Evolutionary conservation across 345 rosid species (phyloP).

Genomic region (Euphorbia peplus): DNA sequence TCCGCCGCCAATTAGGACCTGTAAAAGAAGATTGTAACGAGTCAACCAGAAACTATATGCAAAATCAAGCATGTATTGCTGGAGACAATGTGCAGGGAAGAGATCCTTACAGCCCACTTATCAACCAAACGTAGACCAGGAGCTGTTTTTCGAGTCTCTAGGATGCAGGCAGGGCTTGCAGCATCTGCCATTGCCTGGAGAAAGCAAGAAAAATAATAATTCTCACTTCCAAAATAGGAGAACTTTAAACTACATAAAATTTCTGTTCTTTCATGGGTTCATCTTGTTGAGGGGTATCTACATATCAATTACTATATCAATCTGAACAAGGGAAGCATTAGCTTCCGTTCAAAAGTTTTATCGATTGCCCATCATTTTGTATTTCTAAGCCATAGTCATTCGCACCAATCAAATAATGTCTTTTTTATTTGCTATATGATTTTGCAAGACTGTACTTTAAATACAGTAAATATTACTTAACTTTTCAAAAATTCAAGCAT

Average conservation of each 20-base stretch:
- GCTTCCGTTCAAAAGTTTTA: not conserved
- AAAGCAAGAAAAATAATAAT: constrained; percentile 19
- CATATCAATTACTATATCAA: not conserved
- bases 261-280: not conserved
- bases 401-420: no score
- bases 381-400: not conserved
- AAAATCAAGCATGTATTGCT: not conserved
- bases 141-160: constrained; percentile 96
- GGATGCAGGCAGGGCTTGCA: constrained; percentile 72
- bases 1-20: constrained; percentile 98
- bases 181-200: constrained; percentile 92
- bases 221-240: not conserved
- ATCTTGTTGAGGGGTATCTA: not conserved
- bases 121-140: constrained; percentile 90
- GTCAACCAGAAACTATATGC: constrained; percentile 25
- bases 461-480: not conserved
- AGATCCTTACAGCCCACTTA: constrained; percentile 84
- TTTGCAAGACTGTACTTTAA: not conserved
- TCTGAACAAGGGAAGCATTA: not conserved
- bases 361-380: not conserved
- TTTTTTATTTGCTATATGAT: no score
- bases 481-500: constrained; percentile 1
- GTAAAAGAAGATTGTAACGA: constrained; percentile 23
- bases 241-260: not conserved
- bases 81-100: constrained; percentile 20